Evolutionary conservation across 768 basidiomycete species (phyloP).

Genomic region (Lepiota subincarnata): DNA sequence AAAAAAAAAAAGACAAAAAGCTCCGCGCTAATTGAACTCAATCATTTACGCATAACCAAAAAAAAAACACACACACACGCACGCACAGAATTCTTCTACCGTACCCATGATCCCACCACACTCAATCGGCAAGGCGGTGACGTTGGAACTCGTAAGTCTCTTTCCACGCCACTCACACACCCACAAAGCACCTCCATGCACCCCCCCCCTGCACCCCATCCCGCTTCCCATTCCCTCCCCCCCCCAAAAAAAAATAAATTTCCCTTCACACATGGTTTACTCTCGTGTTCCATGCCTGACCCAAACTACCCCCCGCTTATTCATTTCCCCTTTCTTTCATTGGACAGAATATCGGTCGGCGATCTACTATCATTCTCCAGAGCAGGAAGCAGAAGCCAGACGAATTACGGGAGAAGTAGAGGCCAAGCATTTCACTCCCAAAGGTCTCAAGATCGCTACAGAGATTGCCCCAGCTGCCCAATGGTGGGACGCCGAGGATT

Average conservation of each 20-base stretch:
- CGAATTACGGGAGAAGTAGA: constrained; percentile 82
- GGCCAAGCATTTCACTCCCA: constrained; percentile 74
- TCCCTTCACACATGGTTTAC: not conserved
- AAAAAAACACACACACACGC: too few species aligned
- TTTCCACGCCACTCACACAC: not conserved
- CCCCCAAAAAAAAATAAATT: too few species aligned
- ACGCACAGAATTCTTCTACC: constrained; percentile 81
- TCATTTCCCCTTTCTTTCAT: not conserved
- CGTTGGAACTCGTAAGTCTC: constrained; percentile 65
- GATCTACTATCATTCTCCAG: constrained; percentile 76
- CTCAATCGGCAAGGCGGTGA: constrained; percentile 76
- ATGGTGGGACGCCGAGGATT: constrained; percentile 84
- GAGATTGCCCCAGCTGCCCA: constrained; percentile 61
- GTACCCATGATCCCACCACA: constrained; percentile 91
- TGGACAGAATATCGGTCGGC: constrained; percentile 84
- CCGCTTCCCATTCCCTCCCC: too few species aligned
- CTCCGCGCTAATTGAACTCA: too few species aligned
- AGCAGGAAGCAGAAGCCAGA: constrained; percentile 69
- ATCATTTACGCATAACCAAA: too few species aligned
- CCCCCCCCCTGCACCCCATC: too few species aligned
- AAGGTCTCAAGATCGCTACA: constrained; percentile 73
- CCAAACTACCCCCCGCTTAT: not conserved
- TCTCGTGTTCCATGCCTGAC: too few species aligned
- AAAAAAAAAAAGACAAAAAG: too few species aligned
- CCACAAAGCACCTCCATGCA: too few species aligned